phyloP scores from a whole-genome alignment of 2,329 filamentous ascomycete species.

The Harringtonia lauricola region DNA sequence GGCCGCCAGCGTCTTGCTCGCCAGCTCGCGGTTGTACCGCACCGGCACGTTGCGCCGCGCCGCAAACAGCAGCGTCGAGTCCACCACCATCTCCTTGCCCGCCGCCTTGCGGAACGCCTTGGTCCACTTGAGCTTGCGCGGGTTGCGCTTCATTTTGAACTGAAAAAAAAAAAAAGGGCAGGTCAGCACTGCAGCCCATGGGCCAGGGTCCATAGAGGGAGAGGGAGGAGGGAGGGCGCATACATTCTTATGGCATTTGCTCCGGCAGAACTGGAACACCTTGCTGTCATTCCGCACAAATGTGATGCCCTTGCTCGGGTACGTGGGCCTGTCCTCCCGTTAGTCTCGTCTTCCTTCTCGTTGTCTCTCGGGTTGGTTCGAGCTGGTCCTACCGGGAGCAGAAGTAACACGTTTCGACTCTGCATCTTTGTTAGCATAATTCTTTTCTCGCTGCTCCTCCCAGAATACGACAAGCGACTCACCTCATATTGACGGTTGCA shows the following conservation, averaged over 20 bases:
- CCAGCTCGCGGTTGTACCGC: slow-evolving; percentile 89
- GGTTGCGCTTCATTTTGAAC: slow-evolving; percentile 98
- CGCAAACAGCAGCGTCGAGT: slow-evolving; percentile 85
- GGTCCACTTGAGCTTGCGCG: slow-evolving; percentile 93
- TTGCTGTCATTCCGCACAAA: slow-evolving; percentile 40
- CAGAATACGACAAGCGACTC: no score
- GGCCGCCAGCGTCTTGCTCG: slow-evolving; percentile 76
- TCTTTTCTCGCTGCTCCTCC: neutral
- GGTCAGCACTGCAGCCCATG: neutral
- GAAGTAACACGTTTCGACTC: slow-evolving; percentile 59
- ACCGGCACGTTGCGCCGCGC: slow-evolving; percentile 88
- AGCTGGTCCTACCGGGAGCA: slow-evolving; percentile 41
- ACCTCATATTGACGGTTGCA: slow-evolving; percentile 9
- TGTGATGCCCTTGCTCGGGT: slow-evolving; percentile 45
- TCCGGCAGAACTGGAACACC: slow-evolving; percentile 48
- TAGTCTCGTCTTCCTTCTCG: slow-evolving; percentile 38
- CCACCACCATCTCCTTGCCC: slow-evolving; percentile 84
- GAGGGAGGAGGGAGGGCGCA: no score
- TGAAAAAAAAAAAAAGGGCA: slow-evolving; percentile 15
- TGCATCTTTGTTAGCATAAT: slow-evolving; percentile 12
- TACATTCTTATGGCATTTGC: slow-evolving; percentile 50
- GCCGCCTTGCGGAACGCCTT: slow-evolving; percentile 81
- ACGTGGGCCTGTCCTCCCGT: slow-evolving; percentile 26
- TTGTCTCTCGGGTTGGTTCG: neutral
- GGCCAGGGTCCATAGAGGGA: neutral